Evolutionary conservation across 1,139 yeast genomes (phyloP), one percentile per base, ranked within the genome.

Genomic region (Lizanozyma gosingica): DNA sequence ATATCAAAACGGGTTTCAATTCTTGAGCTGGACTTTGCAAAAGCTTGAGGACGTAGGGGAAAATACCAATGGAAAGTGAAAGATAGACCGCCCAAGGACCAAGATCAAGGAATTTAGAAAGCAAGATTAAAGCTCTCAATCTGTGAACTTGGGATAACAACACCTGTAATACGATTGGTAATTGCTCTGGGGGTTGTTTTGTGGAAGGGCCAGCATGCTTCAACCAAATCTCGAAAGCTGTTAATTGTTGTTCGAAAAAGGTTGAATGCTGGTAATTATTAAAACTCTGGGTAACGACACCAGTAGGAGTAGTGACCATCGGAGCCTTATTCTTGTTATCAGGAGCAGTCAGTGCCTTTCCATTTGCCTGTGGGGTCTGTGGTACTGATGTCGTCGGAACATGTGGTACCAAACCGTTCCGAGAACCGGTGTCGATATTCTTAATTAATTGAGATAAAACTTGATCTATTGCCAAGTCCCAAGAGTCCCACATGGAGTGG

Each of bases 71-170:
- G 3, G 96, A 85, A 34, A 92, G 67, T 0, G 97, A 94, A 35
- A 90, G 67, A 51, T 88, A 87, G 0, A 92, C 98, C 0, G 98
- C 97, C 94, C 96, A 87, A 0, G 98, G 97, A 0, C 99, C 99
- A 36, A 92, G 65, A 59, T 92, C 98, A 35, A 92, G 68, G 56
- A 90, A 92, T 48, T 86, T 78, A 2, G 95, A 83, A 9, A 94
- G 67, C 43, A 94, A 60, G 33, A 87, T 85, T 40, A 92, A 67
- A 0, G 99, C 98, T 29, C 97, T 65, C 14, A 92, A 73, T 45
- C 98, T 75, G 60, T 92, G 98, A 0, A 88, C 95, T 57, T 94
- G 99, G 0, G 97, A 90, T 27, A 92, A 65, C 34, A 92, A 66
- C 8, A 92, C 97, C 57, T 92, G 99, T 18, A 94, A 65, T 2